Conservation (phyloP, 1,284 basidiomycete genomes). For the Ganoderma meredithae region DNA sequence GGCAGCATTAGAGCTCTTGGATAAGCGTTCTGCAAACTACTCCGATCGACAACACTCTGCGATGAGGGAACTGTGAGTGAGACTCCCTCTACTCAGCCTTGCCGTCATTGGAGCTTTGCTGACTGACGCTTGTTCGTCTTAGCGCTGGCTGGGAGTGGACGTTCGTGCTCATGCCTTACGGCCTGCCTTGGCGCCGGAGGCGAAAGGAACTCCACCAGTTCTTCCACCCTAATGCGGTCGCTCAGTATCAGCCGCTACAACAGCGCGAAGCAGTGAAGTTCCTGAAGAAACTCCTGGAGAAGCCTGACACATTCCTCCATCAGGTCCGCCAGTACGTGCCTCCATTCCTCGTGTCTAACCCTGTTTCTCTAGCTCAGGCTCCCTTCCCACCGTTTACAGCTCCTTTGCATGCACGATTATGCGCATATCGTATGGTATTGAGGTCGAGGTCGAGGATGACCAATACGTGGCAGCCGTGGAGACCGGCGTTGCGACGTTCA, state of each 20-base stretch:
- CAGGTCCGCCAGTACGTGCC: constrained; percentile 21
- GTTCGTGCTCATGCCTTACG: constrained; percentile 17
- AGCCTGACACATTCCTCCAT: constrained; percentile 12
- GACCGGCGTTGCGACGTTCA: background rate
- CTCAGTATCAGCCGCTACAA: constrained; percentile 14
- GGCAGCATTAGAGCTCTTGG: constrained; percentile 29
- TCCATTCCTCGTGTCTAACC: background rate
- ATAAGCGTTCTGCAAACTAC: constrained; percentile 28
- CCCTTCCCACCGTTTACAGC: background rate
- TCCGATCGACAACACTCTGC: constrained; percentile 20
- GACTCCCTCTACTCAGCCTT: background rate
- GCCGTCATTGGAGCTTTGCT: background rate
- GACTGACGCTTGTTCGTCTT: background rate
- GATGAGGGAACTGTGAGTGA: constrained; percentile 26
- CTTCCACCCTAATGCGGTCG: constrained; percentile 19
- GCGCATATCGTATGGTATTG: constrained; percentile 14
- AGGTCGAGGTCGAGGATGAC: constrained; percentile 14
- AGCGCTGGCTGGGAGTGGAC: constrained; percentile 10
- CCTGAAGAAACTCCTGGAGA: constrained; percentile 8
- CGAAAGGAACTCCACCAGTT: constrained; percentile 17
- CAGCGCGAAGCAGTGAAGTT: constrained; percentile 16
- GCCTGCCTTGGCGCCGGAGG: constrained; percentile 16
- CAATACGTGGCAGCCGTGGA: constrained; percentile 7
- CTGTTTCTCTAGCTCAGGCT: background rate
- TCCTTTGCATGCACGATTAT: constrained; percentile 15